phyloP scores from a whole-genome alignment of 140 eudicot genomes.

The Oenanthe javanica region DNA sequence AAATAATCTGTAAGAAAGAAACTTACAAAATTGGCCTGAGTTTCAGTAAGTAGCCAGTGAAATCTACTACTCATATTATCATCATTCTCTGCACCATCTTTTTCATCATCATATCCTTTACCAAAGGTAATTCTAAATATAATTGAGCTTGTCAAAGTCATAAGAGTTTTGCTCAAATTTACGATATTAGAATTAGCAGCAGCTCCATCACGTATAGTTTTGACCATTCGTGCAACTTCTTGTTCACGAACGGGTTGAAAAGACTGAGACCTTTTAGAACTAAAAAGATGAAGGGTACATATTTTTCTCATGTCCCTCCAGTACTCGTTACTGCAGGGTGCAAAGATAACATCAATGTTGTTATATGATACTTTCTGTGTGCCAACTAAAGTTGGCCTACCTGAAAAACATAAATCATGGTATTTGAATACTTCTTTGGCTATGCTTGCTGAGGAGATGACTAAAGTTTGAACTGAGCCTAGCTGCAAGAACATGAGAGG shows the following conservation, averaged over 20 bases:
- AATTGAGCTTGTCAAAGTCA: background rate
- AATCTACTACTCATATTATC: background rate
- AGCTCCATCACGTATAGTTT: background rate
- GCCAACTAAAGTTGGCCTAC: background rate
- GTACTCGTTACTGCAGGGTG: background rate
- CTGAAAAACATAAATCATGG: background rate
- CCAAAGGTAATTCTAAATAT: background rate
- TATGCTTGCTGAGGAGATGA: background rate
- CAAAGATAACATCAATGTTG: background rate
- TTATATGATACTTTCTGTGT: background rate
- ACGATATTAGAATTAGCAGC: background rate
- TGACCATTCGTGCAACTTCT: slow-evolving; percentile 2
- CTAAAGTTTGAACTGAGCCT: slow-evolving; percentile 1
- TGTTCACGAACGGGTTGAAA: background rate
- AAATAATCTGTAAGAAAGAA: slow-evolving; percentile 8
- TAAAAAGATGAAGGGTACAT: background rate
- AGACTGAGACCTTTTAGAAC: background rate
- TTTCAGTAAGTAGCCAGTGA: slow-evolving; percentile 2
- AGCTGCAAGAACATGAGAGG: slow-evolving; percentile 4
- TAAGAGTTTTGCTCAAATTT: background rate
- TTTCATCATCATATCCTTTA: background rate
- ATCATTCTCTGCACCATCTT: background rate
- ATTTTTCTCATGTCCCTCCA: slow-evolving; percentile 3
- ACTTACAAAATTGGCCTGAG: background rate
- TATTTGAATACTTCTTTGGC: background rate